These are phyloP conservation scores for Holtermanniella nyarrowii DNA, from an alignment of 768 basidiomycete species.

Conservation along the genomic window DNA sequence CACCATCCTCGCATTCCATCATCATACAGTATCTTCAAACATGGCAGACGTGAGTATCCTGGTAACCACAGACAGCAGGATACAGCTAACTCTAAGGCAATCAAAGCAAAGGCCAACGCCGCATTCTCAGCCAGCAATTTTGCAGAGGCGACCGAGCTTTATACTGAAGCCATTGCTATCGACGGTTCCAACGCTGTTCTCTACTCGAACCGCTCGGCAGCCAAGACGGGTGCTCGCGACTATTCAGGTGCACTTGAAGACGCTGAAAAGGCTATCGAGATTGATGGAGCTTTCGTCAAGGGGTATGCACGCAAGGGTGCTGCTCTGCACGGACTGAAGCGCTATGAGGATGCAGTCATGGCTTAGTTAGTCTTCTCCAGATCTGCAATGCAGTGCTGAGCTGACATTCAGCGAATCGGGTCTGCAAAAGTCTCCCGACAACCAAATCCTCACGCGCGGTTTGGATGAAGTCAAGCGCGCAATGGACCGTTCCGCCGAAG, in stretches of 20 bases:
- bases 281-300: constrained; percentile 76
- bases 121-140: constrained; percentile 90
- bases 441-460: constrained; percentile 71
- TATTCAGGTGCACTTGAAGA: constrained; percentile 69
- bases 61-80: constrained; percentile 44
- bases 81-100: too few relatives aligned
- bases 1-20: background rate
- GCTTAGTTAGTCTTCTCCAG: constrained; percentile 48
- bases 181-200: constrained; percentile 79
- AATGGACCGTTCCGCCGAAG: constrained; percentile 48
- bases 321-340: constrained; percentile 70
- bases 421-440: constrained; percentile 63
- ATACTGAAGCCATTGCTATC: constrained; percentile 57
- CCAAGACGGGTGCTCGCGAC: constrained; percentile 71
- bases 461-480: constrained; percentile 80
- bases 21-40: too few relatives aligned
- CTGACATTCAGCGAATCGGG: constrained; percentile 50
- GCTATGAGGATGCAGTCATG: constrained; percentile 71
- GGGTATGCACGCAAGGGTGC: constrained; percentile 88
- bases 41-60: background rate
- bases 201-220: constrained; percentile 86
- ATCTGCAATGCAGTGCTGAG: too few relatives aligned
- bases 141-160: constrained; percentile 56
- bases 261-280: constrained; percentile 77
- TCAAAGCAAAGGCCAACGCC: constrained; percentile 92